These are phyloP conservation scores for Emericellopsis cladophorae DNA, from an alignment of 2,329 filamentous ascomycete genomes.

Conservation along the genomic window DNA sequence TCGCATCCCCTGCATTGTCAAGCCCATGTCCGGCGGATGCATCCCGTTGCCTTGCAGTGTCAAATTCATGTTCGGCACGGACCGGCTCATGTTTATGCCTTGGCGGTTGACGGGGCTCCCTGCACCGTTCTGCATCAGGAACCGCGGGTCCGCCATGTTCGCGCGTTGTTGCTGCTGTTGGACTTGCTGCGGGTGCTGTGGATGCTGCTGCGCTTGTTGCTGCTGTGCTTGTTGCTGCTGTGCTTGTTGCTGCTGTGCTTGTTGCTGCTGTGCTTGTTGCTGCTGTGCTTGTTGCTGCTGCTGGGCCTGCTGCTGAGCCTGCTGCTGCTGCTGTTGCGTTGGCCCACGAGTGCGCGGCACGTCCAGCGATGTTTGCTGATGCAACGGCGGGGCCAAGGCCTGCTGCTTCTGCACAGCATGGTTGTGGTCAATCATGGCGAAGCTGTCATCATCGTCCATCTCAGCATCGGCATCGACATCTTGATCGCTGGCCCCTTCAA, in stretches of 20 bases:
- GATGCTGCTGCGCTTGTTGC: too few species aligned
- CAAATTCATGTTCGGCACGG: slow-evolving; percentile 33
- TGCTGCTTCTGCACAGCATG: slow-evolving; percentile 1
- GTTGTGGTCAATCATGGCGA: slow-evolving; percentile 31
- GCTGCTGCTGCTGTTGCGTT: slow-evolving; percentile 16
- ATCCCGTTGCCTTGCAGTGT: slow-evolving; percentile 24
- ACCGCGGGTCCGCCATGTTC: slow-evolving; percentile 21
- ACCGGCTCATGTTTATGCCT: slow-evolving; percentile 26
- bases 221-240: too few species aligned
- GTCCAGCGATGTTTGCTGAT: slow-evolving; percentile 27
- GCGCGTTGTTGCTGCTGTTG: slow-evolving; percentile 4
- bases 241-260: too few species aligned
- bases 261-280: slow-evolving; percentile 10
- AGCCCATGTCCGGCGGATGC: slow-evolving; percentile 28
- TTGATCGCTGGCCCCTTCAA: slow-evolving; percentile 33
- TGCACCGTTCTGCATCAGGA: slow-evolving; percentile 28
- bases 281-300: too few species aligned
- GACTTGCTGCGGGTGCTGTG: too few species aligned
- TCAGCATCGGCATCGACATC: slow-evolving; percentile 30
- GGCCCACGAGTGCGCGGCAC: slow-evolving; percentile 26
- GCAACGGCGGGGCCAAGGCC: slow-evolving; percentile 20
- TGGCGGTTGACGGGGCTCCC: slow-evolving; percentile 20
- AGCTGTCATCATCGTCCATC: slow-evolving; percentile 48
- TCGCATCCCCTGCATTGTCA: slow-evolving; percentile 31
- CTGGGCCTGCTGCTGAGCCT: too few species aligned